A percentile compares a stretch with the other conserved stretches of the same genome.
Evolutionary conservation across 495 filamentous ascomycete species (phyloP).

Genomic region (Daldinia concentrica): DNA sequence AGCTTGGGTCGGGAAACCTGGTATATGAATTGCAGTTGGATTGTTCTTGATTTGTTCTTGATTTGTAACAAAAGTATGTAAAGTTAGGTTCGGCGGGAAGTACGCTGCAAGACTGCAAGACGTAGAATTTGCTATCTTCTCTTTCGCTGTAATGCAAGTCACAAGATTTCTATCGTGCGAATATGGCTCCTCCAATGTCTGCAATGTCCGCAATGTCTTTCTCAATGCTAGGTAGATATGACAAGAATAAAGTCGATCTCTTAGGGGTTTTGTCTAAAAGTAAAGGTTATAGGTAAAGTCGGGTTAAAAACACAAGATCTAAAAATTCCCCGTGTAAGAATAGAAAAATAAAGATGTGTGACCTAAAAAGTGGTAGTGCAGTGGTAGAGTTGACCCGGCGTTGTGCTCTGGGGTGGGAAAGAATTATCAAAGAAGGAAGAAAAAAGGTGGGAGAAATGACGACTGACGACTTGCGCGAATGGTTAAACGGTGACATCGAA

Average conservation of each 20-base stretch:
- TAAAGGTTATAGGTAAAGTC: conserved; percentile 3
- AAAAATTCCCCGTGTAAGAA: conserved; percentile 22
- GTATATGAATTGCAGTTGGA: neutral
- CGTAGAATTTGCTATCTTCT: conserved; percentile 22
- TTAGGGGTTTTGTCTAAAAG: conserved; percentile 28
- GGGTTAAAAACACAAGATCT: conserved; percentile 25
- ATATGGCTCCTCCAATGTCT: conserved; percentile 26
- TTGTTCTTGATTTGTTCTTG: conserved; percentile 29
- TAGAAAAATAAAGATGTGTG: conserved; percentile 9
- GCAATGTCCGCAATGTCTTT: neutral
- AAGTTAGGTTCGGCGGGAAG: conserved; percentile 26
- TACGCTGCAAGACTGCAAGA: conserved; percentile 19
- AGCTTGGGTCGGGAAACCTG: conserved; percentile 10
- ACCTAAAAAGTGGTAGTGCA: conserved; percentile 10
- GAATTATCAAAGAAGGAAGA: conserved; percentile 38
- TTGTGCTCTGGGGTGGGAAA: conserved; percentile 25
- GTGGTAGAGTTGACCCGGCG: conserved; percentile 11
- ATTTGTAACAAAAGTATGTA: conserved; percentile 27
- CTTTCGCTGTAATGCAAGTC: conserved; percentile 40
- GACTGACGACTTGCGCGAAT: conserved; percentile 34
- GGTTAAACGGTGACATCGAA: conserved; percentile 37
- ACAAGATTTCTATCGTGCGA: conserved; percentile 35
- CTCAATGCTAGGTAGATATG: conserved; percentile 22
- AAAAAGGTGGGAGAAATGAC: conserved; percentile 46
- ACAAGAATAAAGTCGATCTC: conserved; percentile 30